phyloP scores from a whole-genome alignment of 352 stramenopile species.

The Phytophthora colocasiae region DNA sequence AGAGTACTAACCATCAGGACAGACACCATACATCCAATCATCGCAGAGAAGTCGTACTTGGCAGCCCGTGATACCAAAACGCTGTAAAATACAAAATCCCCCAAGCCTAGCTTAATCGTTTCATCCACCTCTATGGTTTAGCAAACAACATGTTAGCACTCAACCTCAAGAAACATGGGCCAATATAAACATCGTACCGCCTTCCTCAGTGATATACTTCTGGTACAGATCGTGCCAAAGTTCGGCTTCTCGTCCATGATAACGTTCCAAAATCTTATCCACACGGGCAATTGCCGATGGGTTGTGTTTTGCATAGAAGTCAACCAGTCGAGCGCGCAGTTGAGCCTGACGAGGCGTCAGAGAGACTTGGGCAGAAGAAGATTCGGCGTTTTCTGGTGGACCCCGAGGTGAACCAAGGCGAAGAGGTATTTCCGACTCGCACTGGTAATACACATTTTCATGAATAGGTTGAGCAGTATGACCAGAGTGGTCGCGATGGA shows the following conservation, averaged over 20 bases:
- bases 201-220: conserved; percentile 75
- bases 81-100: conserved; percentile 99
- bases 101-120: conserved; percentile 95
- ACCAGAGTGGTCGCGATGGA: conserved; percentile 48
- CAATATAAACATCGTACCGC: conserved; percentile 36
- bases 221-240: conserved; percentile 82
- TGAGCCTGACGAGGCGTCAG: conserved; percentile 36
- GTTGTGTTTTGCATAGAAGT: conserved; percentile 81
- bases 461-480: conserved; percentile 22
- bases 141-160: conserved; percentile 11
- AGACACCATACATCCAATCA: conserved; percentile 93
- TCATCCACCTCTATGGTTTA: conserved; percentile 62
- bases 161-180: neutral
- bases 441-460: conserved; percentile 79
- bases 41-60: conserved; percentile 96
- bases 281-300: conserved; percentile 64
- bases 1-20: conserved; percentile 90
- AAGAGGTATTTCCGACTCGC: conserved; percentile 54
- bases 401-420: conserved; percentile 29
- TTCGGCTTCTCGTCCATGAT: conserved; percentile 73
- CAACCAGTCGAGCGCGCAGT: conserved; percentile 51
- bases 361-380: conserved; percentile 4
- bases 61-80: conserved; percentile 97
- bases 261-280: conserved; percentile 78
- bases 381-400: neutral